These are phyloP conservation scores for Lonicera japonica DNA, from an alignment of 129 eudicot species.

Conservation along the genomic window DNA sequence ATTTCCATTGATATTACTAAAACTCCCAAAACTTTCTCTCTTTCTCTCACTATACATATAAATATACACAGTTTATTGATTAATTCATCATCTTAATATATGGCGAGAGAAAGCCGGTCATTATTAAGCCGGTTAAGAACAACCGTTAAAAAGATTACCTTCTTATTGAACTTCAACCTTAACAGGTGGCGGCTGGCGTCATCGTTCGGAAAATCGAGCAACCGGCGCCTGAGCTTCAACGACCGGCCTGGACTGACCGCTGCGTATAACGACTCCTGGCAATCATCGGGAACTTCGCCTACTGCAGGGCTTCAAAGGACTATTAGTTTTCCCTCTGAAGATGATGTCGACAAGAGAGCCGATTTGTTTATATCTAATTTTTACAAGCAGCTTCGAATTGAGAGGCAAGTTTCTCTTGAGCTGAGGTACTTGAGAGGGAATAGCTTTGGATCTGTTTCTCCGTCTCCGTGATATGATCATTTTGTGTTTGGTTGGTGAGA, in stretches of 20 bases:
- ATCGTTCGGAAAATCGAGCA: conserved; percentile 30
- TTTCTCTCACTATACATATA: neutral
- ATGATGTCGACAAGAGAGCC: conserved; percentile 77
- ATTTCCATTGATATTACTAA: too few relatives aligned
- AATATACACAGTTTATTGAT: too few relatives aligned
- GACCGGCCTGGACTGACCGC: conserved; percentile 47
- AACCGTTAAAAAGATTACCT: conserved; percentile 61
- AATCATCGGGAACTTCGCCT: conserved; percentile 13
- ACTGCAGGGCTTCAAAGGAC: conserved; percentile 44
- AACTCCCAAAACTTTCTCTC: neutral
- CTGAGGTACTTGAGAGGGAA: conserved; percentile 45
- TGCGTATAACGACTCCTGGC: conserved; percentile 7
- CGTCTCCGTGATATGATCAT: conserved; percentile 16
- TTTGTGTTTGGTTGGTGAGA: neutral
- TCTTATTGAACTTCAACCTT: conserved; percentile 39
- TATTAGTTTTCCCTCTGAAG: conserved; percentile 47
- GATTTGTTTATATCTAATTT: conserved; percentile 74
- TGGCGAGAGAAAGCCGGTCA: conserved; percentile 6
- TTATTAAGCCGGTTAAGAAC: conserved; percentile 46
- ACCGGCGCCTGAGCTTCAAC: conserved; percentile 46
- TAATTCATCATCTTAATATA: neutral
- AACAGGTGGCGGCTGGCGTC: conserved; percentile 53
- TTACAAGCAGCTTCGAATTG: conserved; percentile 51
- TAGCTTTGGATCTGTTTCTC: conserved; percentile 42
- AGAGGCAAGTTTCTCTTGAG: conserved; percentile 82